Percentiles rank a stretch among this genome's conserved stretches.
Evolutionary conservation across 257 asterid genomes (phyloP).

Genomic region (Salvia miltiorrhiza): DNA sequence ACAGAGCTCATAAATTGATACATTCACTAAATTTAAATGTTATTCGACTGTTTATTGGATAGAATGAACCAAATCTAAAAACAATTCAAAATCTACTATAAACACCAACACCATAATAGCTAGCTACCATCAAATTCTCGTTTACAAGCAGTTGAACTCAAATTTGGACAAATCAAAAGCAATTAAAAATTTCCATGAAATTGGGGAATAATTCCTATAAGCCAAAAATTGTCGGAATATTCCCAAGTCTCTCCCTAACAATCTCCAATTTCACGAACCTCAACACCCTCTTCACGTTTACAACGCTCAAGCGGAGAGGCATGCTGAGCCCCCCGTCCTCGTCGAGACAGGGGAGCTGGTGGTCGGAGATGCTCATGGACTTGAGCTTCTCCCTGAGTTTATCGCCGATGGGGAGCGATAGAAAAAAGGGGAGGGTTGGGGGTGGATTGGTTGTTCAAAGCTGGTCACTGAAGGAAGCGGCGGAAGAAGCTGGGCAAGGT

Average conservation of each 20-base stretch:
- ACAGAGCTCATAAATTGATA: too few relatives aligned
- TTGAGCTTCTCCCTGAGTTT: slow-evolving; percentile 54
- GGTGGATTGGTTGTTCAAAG: slow-evolving; percentile 44
- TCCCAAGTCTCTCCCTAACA: slow-evolving; percentile 37
- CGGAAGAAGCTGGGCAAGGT: slow-evolving; percentile 34
- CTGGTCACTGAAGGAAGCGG: slow-evolving; percentile 50
- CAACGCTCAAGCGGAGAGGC: slow-evolving; percentile 28
- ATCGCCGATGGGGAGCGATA: slow-evolving; percentile 58
- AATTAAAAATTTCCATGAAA: too few relatives aligned
- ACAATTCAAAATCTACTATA: too few relatives aligned
- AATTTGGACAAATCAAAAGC: too few relatives aligned
- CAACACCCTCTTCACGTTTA: slow-evolving; percentile 53
- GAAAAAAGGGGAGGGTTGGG: slow-evolving; percentile 45
- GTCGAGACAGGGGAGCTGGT: slow-evolving; percentile 27
- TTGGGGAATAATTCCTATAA: too few relatives aligned
- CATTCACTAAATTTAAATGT: too few relatives aligned
- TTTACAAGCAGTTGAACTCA: too few relatives aligned
- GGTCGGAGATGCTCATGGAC: slow-evolving; percentile 33
- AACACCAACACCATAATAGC: too few relatives aligned
- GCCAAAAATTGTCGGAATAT: slow-evolving; percentile 54
- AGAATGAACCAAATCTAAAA: too few relatives aligned
- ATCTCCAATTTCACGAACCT: slow-evolving; percentile 49
- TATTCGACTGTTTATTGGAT: too few relatives aligned
- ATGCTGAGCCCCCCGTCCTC: slow-evolving; percentile 22
- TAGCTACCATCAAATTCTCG: too few relatives aligned